These are phyloP conservation scores for Naumovozyma dairenensis DNA, from an alignment of 805 yeast species.

Conservation along the genomic window DNA sequence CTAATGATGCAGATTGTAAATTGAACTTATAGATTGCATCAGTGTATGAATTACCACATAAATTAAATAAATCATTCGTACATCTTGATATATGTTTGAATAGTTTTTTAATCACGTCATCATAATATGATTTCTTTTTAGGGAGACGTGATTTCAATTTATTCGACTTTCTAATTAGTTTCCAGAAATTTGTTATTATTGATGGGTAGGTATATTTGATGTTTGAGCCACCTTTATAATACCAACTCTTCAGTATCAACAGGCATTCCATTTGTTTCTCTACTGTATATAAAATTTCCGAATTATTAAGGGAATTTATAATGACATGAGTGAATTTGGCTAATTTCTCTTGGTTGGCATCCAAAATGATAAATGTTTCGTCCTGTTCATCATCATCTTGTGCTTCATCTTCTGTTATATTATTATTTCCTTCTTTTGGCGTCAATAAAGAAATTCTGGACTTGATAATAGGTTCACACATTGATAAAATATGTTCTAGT, in stretches of 20 bases:
- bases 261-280: constrained; percentile 31
- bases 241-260: constrained; percentile 22
- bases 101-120: constrained; percentile 34
- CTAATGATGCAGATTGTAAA: constrained; percentile 58
- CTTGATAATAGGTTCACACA: constrained; percentile 18
- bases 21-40: constrained; percentile 36
- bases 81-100: constrained; percentile 67
- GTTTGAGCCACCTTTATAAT: constrained; percentile 37
- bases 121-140: constrained; percentile 10
- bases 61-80: constrained; percentile 51
- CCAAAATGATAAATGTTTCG: background rate
- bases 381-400: background rate
- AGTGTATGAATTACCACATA: constrained; percentile 20
- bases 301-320: constrained; percentile 23
- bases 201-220: constrained; percentile 68
- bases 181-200: constrained; percentile 51
- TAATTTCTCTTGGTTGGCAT: constrained; percentile 44
- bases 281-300: constrained; percentile 7
- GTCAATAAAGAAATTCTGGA: background rate
- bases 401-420: constrained; percentile 6
- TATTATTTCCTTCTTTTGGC: constrained; percentile 16
- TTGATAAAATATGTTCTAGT: constrained; percentile 14
- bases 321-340: constrained; percentile 64
- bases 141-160: constrained; percentile 16
- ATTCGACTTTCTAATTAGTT: constrained; percentile 43